Evolutionary conservation across 2,329 filamentous ascomycete species (phyloP).

Genomic region (Chaetomium sp.): DNA sequence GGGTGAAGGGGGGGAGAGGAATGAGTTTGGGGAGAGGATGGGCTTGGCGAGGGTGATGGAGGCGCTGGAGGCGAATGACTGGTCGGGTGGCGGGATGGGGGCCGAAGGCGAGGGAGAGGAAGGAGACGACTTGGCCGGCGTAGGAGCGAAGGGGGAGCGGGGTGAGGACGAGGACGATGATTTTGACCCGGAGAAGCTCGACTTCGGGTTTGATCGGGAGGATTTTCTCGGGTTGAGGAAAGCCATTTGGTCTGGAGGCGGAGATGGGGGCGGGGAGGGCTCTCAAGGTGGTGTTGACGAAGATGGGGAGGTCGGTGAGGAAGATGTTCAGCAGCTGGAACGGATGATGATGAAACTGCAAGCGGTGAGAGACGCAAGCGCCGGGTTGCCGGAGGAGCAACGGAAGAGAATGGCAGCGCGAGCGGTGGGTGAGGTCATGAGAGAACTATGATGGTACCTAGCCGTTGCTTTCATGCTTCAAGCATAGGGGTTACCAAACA

Average conservation of each 20-base stretch:
- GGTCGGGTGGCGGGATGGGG: constrained; percentile 46
- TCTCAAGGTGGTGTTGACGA: constrained; percentile 31
- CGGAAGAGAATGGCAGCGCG: constrained; percentile 61
- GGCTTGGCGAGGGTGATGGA: constrained; percentile 62
- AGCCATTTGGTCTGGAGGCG: constrained; percentile 52
- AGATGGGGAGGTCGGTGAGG: constrained; percentile 47
- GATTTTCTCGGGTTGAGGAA: constrained; percentile 56
- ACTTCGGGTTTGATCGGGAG: constrained; percentile 54
- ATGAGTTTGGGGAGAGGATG: constrained; percentile 64
- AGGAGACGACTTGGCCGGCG: constrained; percentile 34
- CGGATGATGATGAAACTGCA: constrained; percentile 66
- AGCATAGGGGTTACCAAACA: background rate
- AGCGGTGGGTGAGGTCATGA: constrained; percentile 67
- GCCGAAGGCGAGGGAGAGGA: constrained; percentile 38
- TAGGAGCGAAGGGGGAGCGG: constrained; percentile 33
- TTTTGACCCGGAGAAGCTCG: constrained; percentile 51
- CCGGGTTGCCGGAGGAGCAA: constrained; percentile 62
- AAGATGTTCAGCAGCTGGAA: constrained; percentile 62
- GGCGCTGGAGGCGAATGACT: constrained; percentile 67
- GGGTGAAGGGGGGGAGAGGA: constrained; percentile 46
- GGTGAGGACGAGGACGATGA: constrained; percentile 40
- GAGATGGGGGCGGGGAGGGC: constrained; percentile 32
- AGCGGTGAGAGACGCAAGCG: constrained; percentile 61
- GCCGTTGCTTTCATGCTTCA: background rate
- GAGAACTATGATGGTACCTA: constrained; percentile 45